phyloP scores from a whole-genome alignment of 768 basidiomycete genomes.

The Mycena venus region DNA sequence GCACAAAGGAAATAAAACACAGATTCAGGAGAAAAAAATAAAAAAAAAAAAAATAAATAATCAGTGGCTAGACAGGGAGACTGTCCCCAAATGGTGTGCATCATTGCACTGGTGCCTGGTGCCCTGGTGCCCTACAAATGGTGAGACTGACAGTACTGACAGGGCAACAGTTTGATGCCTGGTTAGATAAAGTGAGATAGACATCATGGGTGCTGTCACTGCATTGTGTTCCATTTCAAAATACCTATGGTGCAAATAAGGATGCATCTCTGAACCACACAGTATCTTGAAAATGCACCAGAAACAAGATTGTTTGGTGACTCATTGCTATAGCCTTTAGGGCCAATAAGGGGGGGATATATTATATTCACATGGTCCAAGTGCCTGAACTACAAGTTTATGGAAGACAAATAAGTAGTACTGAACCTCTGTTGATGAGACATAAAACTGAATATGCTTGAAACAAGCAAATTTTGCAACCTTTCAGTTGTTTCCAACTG shows the following conservation, averaged over 20 bases:
- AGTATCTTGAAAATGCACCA: constrained; percentile 24
- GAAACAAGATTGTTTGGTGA: constrained; percentile 40
- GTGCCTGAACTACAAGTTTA: no score
- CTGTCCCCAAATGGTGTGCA: not conserved
- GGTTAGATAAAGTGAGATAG: not conserved
- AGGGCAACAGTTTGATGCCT: not conserved
- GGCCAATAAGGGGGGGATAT: no score
- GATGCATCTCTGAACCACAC: not conserved
- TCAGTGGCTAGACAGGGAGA: not conserved
- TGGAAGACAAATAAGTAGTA: no score
- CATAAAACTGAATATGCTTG: no score
- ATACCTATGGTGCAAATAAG: constrained; percentile 40
- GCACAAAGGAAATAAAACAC: no score
- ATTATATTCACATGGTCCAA: no score
- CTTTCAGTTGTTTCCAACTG: no score
- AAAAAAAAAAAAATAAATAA: no score
- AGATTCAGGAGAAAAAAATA: no score
- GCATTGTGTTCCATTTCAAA: constrained; percentile 47
- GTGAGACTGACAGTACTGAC: constrained; percentile 41
- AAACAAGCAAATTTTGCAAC: no score
- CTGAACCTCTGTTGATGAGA: no score
- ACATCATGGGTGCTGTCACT: constrained; percentile 45
- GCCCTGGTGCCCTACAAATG: constrained; percentile 50
- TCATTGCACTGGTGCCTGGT: constrained; percentile 41
- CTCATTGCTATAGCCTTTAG: constrained; percentile 42